These are phyloP conservation scores for Pichia sp. DNA, from an alignment of 1,139 yeast species.

Conservation along the genomic window DNA sequence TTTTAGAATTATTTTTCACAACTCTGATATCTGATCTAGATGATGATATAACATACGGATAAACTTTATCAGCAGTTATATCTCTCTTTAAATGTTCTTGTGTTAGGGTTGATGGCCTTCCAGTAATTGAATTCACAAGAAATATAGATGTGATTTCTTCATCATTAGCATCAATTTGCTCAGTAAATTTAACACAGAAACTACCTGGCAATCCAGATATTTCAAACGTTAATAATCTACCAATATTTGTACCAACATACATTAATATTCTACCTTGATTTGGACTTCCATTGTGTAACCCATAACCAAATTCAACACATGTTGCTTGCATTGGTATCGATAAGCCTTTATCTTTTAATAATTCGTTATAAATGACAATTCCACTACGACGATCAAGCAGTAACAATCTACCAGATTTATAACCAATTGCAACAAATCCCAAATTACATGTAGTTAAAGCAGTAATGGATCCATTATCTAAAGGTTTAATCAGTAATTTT, in stretches of 20 bases:
- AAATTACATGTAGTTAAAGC: conserved; percentile 63
- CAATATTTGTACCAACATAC: conserved; percentile 73
- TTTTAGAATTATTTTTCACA: conserved; percentile 51
- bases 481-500: conserved; percentile 43
- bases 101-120: conserved; percentile 60
- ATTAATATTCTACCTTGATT: conserved; percentile 65
- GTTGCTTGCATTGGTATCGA: conserved; percentile 41
- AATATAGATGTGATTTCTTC: conserved; percentile 49
- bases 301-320: conserved; percentile 63
- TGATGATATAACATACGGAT: conserved; percentile 52
- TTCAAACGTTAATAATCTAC: conserved; percentile 64
- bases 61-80: conserved; percentile 29
- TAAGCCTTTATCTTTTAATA: conserved; percentile 36
- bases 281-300: conserved; percentile 44
- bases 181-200: conserved; percentile 54
- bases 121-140: conserved; percentile 53
- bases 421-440: conserved; percentile 83
- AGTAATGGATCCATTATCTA: conserved; percentile 45
- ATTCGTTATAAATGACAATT: conserved; percentile 56
- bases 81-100: conserved; percentile 44
- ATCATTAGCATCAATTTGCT: conserved; percentile 41
- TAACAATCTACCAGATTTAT: conserved; percentile 64
- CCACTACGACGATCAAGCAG: conserved; percentile 86
- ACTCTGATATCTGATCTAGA: conserved; percentile 62
- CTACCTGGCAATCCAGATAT: conserved; percentile 68